Conservation (phyloP, 2,329 filamentous ascomycete species). For the Pseudogymnoascus verrucosus region DNA sequence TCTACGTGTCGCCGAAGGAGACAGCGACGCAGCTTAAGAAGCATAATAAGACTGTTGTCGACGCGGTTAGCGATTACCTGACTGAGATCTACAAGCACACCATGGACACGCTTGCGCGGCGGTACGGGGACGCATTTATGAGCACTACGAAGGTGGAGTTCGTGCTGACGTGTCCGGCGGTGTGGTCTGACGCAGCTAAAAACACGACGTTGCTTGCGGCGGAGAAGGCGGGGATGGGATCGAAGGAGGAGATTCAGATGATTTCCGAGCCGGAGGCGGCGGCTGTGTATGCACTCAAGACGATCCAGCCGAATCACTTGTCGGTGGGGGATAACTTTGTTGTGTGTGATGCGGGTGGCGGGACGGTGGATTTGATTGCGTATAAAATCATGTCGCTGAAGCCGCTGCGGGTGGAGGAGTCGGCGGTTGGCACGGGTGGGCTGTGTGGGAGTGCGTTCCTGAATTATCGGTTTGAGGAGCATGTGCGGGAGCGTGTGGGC, state of each 20-base stretch:
- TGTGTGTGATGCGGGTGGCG: conserved; percentile 49
- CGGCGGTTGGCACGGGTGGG: conserved; percentile 69
- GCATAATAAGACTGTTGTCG: conserved; percentile 68
- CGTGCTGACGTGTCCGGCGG: conserved; percentile 72
- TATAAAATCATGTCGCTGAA: conserved; percentile 71
- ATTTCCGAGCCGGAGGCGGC: conserved; percentile 76
- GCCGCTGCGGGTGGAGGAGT: conserved; percentile 68
- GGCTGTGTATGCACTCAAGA: conserved; percentile 71
- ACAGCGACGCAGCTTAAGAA: conserved; percentile 68
- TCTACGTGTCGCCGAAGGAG: conserved; percentile 71
- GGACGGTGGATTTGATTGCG: conserved; percentile 67
- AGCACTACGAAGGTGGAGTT: conserved; percentile 66
- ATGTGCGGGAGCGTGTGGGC: conserved; percentile 61
- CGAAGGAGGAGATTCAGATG: conserved; percentile 62
- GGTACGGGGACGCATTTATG: conserved; percentile 75
- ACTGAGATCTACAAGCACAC: conserved; percentile 70
- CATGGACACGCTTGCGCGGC: conserved; percentile 65
- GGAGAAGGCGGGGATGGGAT: conserved; percentile 70
- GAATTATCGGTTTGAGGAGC: conserved; percentile 74
- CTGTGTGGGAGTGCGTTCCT: conserved; percentile 72
- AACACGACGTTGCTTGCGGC: conserved; percentile 72
- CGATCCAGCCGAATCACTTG: conserved; percentile 67
- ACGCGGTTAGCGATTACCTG: conserved; percentile 73
- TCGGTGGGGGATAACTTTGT: conserved; percentile 56
- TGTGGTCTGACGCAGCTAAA: conserved; percentile 82